Evolutionary conservation across 2,329 filamentous ascomycete species (phyloP).

Genomic region (Epichloe typhina): DNA sequence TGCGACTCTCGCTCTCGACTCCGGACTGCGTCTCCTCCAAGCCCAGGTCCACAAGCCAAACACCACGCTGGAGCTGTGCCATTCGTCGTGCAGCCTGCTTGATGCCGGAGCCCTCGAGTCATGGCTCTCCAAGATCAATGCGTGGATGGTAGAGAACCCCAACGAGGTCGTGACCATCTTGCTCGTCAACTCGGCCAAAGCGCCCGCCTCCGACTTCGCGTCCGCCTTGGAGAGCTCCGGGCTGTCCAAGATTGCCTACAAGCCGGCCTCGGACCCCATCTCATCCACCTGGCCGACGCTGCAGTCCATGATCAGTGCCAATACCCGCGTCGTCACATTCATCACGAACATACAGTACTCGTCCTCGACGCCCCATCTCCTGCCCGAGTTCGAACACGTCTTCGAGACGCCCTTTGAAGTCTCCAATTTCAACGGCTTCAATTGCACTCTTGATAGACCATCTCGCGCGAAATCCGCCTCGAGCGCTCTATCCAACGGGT

Average conservation of each 20-base stretch:
- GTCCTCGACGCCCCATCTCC: conserved; percentile 39
- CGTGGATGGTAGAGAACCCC: conserved; percentile 56
- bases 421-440: conserved; percentile 49
- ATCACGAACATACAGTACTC: conserved; percentile 40
- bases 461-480: conserved; percentile 32
- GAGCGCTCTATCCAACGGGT: conserved; percentile 40
- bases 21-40: conserved; percentile 58
- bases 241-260: conserved; percentile 49
- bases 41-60: conserved; percentile 55
- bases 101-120: conserved; percentile 52
- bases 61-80: conserved; percentile 53
- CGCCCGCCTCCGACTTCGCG: conserved; percentile 40
- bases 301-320: conserved; percentile 49
- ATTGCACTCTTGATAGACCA: conserved; percentile 59
- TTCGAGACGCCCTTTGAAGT: conserved; percentile 65
- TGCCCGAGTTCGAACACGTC: conserved; percentile 50
- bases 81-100: conserved; percentile 51
- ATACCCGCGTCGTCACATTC: conserved; percentile 56
- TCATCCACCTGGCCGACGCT: conserved; percentile 55
- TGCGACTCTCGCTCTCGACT: conserved; percentile 54
- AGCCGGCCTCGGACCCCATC: conserved; percentile 30
- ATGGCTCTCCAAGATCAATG: conserved; percentile 52
- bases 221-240: conserved; percentile 42
- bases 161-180: conserved; percentile 67
- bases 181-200: conserved; percentile 56